Conservation (phyloP, 306 rosid species). For the Abrus precatorius region DNA sequence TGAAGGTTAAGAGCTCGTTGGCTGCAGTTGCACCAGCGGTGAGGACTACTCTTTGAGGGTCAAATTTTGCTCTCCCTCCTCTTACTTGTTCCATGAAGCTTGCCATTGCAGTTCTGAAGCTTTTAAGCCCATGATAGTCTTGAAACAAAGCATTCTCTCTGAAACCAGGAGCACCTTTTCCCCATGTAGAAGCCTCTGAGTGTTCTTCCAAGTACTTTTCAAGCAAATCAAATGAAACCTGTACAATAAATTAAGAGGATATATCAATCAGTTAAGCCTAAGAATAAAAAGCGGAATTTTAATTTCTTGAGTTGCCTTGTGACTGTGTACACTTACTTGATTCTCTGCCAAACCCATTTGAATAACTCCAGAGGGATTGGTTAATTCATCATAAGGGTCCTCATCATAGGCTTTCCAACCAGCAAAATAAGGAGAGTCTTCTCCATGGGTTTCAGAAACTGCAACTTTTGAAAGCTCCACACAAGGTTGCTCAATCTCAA, state of each 20-base stretch:
- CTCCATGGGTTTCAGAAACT: constrained; percentile 88
- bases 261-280: neutral
- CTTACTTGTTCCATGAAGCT: constrained; percentile 87
- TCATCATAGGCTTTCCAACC: constrained; percentile 98
- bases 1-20: constrained; percentile 89
- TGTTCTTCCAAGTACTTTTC: constrained; percentile 77
- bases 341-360: constrained; percentile 98
- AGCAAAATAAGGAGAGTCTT: constrained; percentile 92
- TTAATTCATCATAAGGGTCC: constrained; percentile 72
- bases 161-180: constrained; percentile 66
- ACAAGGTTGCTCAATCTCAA: constrained; percentile 67
- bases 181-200: constrained; percentile 65
- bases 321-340: constrained; percentile 65
- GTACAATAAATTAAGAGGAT: neutral
- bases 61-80: constrained; percentile 78
- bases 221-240: constrained; percentile 93
- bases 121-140: constrained; percentile 88
- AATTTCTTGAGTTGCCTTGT: neutral
- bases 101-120: constrained; percentile 91
- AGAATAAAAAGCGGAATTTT: neutral
- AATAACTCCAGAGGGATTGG: constrained; percentile 80
- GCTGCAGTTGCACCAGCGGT: constrained; percentile 99
- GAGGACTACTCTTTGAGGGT: constrained; percentile 73
- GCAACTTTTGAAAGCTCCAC: constrained; percentile 75
- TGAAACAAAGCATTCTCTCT: constrained; percentile 94